Evolutionary conservation across 2,329 filamentous ascomycete genomes (phyloP).

Genomic region (Geosmithia morbida): DNA sequence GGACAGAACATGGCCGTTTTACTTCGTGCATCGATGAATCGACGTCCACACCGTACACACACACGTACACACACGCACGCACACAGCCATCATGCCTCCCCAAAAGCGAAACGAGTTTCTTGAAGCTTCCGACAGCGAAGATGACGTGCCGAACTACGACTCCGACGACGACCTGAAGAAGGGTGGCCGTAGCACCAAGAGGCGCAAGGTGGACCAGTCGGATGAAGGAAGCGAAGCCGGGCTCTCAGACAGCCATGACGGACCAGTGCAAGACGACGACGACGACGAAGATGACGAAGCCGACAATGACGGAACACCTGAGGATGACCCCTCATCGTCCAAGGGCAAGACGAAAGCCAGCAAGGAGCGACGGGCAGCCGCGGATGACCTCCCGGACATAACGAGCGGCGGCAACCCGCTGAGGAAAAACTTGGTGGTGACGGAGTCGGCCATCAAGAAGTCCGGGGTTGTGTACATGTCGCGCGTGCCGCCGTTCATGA

Average conservation of each 20-base stretch:
- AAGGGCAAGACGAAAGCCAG: constrained; percentile 11
- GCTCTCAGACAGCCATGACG: constrained; percentile 2
- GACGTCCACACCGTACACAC: background rate
- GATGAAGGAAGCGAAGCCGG: constrained; percentile 23
- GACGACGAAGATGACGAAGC: constrained; percentile 9
- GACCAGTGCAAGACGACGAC: constrained; percentile 12
- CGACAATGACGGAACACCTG: constrained; percentile 6
- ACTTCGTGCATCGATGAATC: background rate
- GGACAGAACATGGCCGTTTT: too few species aligned
- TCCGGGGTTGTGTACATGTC: constrained; percentile 77
- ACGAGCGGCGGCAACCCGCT: constrained; percentile 26
- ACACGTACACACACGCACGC: background rate
- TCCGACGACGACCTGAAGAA: constrained; percentile 58
- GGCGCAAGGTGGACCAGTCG: constrained; percentile 38
- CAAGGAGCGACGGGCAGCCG: background rate
- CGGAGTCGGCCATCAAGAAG: constrained; percentile 50
- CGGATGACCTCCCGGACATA: constrained; percentile 26
- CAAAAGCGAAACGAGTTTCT: constrained; percentile 56
- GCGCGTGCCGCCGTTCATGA: constrained; percentile 79
- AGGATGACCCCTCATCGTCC: constrained; percentile 6
- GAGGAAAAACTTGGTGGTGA: constrained; percentile 53
- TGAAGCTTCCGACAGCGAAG: constrained; percentile 42
- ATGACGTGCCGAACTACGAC: constrained; percentile 45
- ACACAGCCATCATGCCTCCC: constrained; percentile 36
- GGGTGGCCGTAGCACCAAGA: constrained; percentile 46